Evolutionary conservation across 345 rosid genomes (phyloP), one percentile per base, ranked within the genome.

Genomic region (Iberis pinnata): DNA sequence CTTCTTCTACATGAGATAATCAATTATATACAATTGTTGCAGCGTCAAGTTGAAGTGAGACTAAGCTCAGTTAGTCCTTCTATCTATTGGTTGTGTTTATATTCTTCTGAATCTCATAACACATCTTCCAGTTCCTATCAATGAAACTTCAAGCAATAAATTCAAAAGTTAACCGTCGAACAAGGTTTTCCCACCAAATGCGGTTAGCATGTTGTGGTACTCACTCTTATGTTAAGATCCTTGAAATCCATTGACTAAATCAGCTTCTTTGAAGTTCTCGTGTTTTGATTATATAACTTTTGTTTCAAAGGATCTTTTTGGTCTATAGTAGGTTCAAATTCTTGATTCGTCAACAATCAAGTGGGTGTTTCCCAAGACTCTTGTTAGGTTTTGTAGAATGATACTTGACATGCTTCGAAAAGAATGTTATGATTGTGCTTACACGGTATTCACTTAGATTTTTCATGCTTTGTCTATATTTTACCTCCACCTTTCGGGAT

Each of bases 351-450:
- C 67, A 38, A 82, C 66, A 11, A 20, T 84, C 32, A 67, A 63
- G 43, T 77, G 75, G 75, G 19, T 92, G 50, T 83, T 75, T 57
- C 84, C 89, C 15, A 72, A 83, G 16, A 80, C 76, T 14, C 82
- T 92, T 3, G 93, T 92, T 8, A 69, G 98, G 39, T 92, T 80
- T 46, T 79, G 89, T 8, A 95, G 96, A 60, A 88, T 92, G 98
- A 71, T 92, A 41, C 98, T 88, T 49, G 98, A 92, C 63, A 88
- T 92, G 96, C 61, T 88, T 77, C 95, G 96, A 41, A 88, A 88
- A 77, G 98, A 88, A 61, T 80, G 88, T 49, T 92, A 92, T 53
- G 93, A 75, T 10, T 96, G 98, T 69, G 89, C 89, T 66, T 78
- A 66, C 49, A 87, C 78, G 87, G 97, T 86, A 26, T 49, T 16